Base-by-base conservation (phyloP, 352 stramenopile species). In the Pythium grandisporangium region DNA sequence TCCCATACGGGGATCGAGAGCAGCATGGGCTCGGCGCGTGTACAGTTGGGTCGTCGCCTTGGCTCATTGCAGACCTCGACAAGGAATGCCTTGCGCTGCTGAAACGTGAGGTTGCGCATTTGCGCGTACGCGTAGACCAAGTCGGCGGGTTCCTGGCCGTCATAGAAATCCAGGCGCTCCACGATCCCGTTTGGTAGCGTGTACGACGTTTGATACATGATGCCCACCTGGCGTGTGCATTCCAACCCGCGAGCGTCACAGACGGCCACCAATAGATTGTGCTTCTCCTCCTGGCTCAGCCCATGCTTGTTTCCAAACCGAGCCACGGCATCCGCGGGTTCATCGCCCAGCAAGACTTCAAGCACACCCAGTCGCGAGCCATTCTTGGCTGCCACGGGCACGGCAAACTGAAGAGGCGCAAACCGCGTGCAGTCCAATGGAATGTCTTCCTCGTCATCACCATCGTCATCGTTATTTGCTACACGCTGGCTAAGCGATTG, bases 1-100 rank as follows among this genome's bases (percentile, higher is more conserved):
- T 88, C 78, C 72, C 72, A 88, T 12, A 91, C 72, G 0, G 78
- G 78, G n/a, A 91, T 67, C 34, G 61, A 59, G 3, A 88, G 30
- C 30, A 91, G 52, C 65, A 83, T 84, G 6, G 78, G 68, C 48
- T 91, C 78, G 5, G 74, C 74, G 1, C 78, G 70, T 2, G 78
- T 87, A 45, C 78, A 91, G 42, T 91, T 91, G 8, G 73, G 75
- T 2, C 71, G 64, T 3, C 52, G 50, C 0, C 74, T 59, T 8
- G 68, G 70, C 32, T 85, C 70, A 32, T 67, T 84, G 52, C 78
- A 91, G 16, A 87, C 68, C 30, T 81, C 56, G 30, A 78, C 56
- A 4, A 91, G 58, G 43, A 85, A 73, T 14, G 63, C 60, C 41
- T 91, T 76, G 35, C 78, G 72, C 49, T 88, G 45, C 0, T 63